phyloP scores from a whole-genome alignment of 106 monocot genomes.

The Posidonia australis region DNA sequence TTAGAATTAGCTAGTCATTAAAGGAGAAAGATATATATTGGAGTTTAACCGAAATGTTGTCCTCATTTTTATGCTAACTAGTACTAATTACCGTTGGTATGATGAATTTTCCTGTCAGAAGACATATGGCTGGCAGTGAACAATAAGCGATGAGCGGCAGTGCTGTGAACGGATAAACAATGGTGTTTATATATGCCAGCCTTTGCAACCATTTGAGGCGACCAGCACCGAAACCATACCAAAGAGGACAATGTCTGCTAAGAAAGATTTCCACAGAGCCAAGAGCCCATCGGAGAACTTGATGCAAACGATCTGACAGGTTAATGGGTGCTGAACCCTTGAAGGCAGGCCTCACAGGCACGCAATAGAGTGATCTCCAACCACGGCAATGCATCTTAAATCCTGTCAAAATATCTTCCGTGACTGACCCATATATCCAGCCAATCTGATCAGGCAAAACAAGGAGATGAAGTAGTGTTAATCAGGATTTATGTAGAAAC shows the following conservation, averaged over 20 bases:
- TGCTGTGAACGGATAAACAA: constrained; percentile 90
- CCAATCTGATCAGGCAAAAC: constrained; percentile 44
- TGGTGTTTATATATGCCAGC: constrained; percentile 81
- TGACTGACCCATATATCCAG: constrained; percentile 97
- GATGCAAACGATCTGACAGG: constrained; percentile 82
- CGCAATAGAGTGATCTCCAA: constrained; percentile 95
- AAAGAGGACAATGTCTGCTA: constrained; percentile 91
- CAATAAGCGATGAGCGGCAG: constrained; percentile 89
- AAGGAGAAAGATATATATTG: too few species aligned
- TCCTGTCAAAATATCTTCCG: constrained; percentile 87
- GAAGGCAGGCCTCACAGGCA: constrained; percentile 85
- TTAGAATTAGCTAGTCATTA: too few species aligned
- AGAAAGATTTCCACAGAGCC: constrained; percentile 95
- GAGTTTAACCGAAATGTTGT: too few species aligned
- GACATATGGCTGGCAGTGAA: constrained; percentile 74
- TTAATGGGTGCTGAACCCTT: constrained; percentile 97
- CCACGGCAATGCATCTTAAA: constrained; percentile 99
- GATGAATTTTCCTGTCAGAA: constrained; percentile 92
- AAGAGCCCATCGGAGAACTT: constrained; percentile 97
- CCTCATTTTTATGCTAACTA: background rate
- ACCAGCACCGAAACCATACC: constrained; percentile 82
- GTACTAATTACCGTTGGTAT: constrained; percentile 64
- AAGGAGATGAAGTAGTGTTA: too few species aligned
- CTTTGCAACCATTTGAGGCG: constrained; percentile 91
- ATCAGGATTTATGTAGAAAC: too few species aligned